Base-by-base conservation (phyloP, 345 rosid genomes). In the Bretschneidera sinensis region DNA sequence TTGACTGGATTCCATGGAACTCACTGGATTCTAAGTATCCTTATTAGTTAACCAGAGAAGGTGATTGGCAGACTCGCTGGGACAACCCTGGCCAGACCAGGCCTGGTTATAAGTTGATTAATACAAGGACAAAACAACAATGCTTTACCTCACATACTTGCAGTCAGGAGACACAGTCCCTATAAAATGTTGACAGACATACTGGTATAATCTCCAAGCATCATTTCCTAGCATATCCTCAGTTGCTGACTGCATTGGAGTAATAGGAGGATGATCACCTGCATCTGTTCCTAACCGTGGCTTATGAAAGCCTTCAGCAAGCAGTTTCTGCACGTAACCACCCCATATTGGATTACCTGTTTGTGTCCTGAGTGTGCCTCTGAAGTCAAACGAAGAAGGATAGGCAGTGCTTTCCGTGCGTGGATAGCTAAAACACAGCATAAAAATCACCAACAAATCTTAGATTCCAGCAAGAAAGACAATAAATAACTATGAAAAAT, bases 211-310 rank as follows among this genome's bases (percentile, higher is more conserved):
- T 69, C 88, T 84, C 98, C 98, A 92, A 47, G 94, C 84, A 85
- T 92, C 98, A 18, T 78, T 79, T 43, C 85, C 96, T 11, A 92
- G 73, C 74, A 69, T 63, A 72, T 71, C 81, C 81, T 89, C 97
- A 43, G 82, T 79, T 49, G 94, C 97, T 61, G 83, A 71, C 63
- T 68, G 81, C 82, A 92, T 83, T 19, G 97, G 96, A 54, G 98
- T 92, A 58, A 92, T 89, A 67, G 98, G 98, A 72, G 98, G 98
- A 79, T 92, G 98, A 68, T 92, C 97, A 60, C 98, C 98, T n/a
- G 74, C 97, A 78, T 92, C 98, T 0, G 85, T 84, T 68, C 98
- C 98, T 18, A 71, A 79, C 34, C 75, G 78, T 54, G 97, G 96
- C 76, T 81, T 84, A 45, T 73, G 69, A 72, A 78, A 87, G 50